Base-by-base conservation (phyloP, 331 rosid genomes). In the Cydonia oblonga region DNA sequence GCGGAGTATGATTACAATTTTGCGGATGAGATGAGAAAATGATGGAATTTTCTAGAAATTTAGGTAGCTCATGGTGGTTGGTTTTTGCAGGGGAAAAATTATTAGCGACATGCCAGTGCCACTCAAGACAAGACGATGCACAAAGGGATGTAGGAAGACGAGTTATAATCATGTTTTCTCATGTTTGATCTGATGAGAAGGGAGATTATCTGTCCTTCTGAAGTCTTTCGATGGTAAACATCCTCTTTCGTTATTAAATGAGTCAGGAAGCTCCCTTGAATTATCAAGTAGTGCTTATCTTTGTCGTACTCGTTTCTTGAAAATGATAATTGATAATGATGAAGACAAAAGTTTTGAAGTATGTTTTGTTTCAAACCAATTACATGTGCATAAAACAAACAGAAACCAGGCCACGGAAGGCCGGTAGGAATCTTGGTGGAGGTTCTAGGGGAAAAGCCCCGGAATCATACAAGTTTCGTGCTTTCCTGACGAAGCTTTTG, bases 71-170 rank as follows among this genome's bases (percentile, higher is more conserved):
- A 23, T 66, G 69, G 25, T 44, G 30, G 60, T 73, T 77, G 53
- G 42, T 79, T 73, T 78, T 20, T 84, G 88, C 93, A 84, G 90
- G 87, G 87, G 74, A 85, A 81, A 64, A 42, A 42, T 42, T 81
- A 78, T 46, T 83, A 76, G 75, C 70, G 52, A 58, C 56, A 22
- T 63, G 44, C 4, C 56, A 8, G n/a, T 63, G 44, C 4, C 46
- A 8, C 13, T 44, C 2, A 5, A 24, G 13, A 20, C 20, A 12
- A 24, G 12, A 46, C 20, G 9, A 42, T 65, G 61, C 57, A 19
- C 15, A 60, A 56, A 38, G 64, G 71, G 25, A 63, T 62, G 16
- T 32, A 28, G 18, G 46, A 44, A 30, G 52, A 42, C 6, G 32
- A 54, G 65, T 62, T 68, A 13, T 51, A 69, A 9, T 58, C 11